Conservation (phyloP, 371 early-diverging fungal species). For the Rhizopus sp. region DNA sequence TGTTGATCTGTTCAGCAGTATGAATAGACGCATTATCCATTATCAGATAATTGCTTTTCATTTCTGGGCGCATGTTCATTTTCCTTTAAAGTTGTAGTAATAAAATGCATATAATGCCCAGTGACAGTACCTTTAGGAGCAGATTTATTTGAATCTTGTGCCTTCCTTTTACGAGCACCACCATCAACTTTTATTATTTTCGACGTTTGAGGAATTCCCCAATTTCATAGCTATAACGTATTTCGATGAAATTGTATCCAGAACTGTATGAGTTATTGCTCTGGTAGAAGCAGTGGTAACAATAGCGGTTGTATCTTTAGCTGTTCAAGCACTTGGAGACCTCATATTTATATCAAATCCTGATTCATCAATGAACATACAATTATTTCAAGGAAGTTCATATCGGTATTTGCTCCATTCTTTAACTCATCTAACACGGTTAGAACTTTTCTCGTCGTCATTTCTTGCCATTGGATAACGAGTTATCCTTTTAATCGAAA, state of each 20-base stretch:
- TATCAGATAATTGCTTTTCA: conserved; percentile 18
- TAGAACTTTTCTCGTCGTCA: too few species aligned
- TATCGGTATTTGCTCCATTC: too few species aligned
- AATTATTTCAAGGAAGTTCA: conserved; percentile 8
- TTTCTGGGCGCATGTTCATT: conserved; percentile 13
- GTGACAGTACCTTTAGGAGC: conserved; percentile 14
- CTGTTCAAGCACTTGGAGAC: conserved; percentile 8
- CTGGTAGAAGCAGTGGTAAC: conserved; percentile 3
- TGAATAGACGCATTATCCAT: conserved; percentile 19
- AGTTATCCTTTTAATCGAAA: too few species aligned
- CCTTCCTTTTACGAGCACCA: too few species aligned
- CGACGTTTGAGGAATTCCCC: too few species aligned
- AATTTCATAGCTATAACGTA: too few species aligned
- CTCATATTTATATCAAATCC: conserved; percentile 12
- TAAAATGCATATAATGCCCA: conserved; percentile 15
- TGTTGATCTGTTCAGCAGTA: conserved; percentile 2
- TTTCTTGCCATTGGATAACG: too few species aligned
- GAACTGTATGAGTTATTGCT: conserved; percentile 10
- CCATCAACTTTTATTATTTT: too few species aligned
- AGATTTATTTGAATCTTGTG: background rate
- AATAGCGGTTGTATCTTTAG: conserved; percentile 1
- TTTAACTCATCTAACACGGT: too few species aligned
- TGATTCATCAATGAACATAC: conserved; percentile 9
- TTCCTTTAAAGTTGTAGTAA: conserved; percentile 12
- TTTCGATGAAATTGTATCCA: conserved; percentile 17